Evolutionary conservation across 306 rosid genomes (phyloP), one percentile per base, ranked within the genome.

Genomic region (Casuarina cunninghamiana): DNA sequence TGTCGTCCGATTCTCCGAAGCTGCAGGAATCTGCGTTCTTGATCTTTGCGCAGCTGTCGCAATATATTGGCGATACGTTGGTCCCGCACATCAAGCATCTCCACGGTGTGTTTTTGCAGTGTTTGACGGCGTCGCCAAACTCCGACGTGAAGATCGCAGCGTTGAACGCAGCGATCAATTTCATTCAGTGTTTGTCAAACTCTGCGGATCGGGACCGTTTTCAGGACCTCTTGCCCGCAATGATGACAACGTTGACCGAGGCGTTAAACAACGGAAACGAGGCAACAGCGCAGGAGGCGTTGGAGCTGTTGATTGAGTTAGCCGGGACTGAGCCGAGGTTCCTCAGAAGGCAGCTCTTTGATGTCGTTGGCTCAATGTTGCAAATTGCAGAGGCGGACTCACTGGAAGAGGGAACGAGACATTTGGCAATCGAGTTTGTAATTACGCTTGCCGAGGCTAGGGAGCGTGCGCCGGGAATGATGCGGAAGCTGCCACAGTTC

Each of bases 391-490:
- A 94, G 83, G 98, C 98, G 0, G 96, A 92, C 62, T 84, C 96
- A 0, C 67, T 92, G 83, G 98, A 94, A 72, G 97, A 94, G 83
- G 97, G 97, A 53, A 92, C 98, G 0, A 75, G 98, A 70, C 98
- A 94, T 67, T 79, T 94, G 92, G 97, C 98, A 4, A 89, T 94
- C 37, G 98, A 94, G 88, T 94, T 94, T 60, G 98, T 94, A 39
- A 92, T 94, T 60, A 92, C 98, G 1, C 91, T 94, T 1, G 97
- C 98, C 0, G 98, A 94, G 91, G 98, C 98, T 0, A 92, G 98
- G 74, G 97, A 94, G 82, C 83, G 98, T 1, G 98, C 98, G 0
- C 98, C 98, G 0, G 98, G 98, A 43, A 94, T 94, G 98, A 92
- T 94, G 98, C 87, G 98, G 85, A 94, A 94, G 84, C 77, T 94